phyloP scores from a whole-genome alignment of 139 green algal species.

The Volvox reticuliferus region DNA sequence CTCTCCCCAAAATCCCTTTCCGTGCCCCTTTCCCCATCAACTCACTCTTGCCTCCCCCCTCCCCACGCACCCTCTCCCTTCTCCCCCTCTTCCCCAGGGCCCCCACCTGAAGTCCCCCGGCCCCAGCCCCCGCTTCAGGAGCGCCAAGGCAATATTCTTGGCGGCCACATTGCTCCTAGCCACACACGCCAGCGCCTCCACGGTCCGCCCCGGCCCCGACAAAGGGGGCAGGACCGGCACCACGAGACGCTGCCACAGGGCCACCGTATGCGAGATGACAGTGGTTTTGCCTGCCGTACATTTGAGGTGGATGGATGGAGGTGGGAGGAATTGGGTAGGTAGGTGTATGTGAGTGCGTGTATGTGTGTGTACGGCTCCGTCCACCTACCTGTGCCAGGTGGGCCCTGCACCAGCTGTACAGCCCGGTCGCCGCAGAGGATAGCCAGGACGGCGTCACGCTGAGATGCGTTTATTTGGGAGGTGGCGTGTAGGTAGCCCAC shows the following conservation, averaged over 20 bases:
- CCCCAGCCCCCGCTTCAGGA: conserved; percentile 24
- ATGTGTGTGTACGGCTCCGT: no score
- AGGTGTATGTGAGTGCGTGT: neutral
- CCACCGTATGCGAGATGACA: conserved; percentile 32
- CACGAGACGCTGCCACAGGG: neutral
- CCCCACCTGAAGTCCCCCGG: conserved; percentile 23
- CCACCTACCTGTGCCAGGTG: conserved; percentile 24
- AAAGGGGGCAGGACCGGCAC: neutral
- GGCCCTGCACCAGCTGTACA: conserved; percentile 39
- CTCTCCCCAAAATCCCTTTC: no score
- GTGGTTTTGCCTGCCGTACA: conserved; percentile 44
- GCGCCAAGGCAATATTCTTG: conserved; percentile 12
- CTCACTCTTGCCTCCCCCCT: no score
- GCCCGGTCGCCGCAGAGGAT: neutral
- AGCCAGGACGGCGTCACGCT: neutral
- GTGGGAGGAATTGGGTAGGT: neutral
- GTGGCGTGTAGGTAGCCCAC: neutral
- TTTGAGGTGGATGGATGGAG: neutral
- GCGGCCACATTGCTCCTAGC: conserved; percentile 44
- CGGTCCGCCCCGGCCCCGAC: neutral
- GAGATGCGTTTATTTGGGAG: neutral
- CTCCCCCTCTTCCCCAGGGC: no score
- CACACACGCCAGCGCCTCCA: conserved; percentile 12
- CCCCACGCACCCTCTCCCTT: no score
- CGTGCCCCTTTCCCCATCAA: no score